These are phyloP conservation scores for Mortierella sp. DNA, from an alignment of 371 early-diverging fungal species.

Conservation along the genomic window DNA sequence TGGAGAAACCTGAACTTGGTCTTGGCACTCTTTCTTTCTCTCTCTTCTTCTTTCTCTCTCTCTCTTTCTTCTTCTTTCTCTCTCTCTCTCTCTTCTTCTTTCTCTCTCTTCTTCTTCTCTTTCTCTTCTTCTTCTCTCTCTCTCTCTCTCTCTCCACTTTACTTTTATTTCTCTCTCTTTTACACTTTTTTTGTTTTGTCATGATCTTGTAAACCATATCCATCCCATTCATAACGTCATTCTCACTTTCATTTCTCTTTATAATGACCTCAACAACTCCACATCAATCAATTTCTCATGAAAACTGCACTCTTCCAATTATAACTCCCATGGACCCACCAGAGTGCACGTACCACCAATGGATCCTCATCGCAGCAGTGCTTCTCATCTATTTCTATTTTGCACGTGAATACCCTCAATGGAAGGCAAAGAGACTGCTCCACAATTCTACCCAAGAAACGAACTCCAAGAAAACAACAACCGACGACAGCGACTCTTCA, in stretches of 20 bases:
- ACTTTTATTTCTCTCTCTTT: no score
- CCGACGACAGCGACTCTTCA: neutral
- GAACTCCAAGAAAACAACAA: neutral
- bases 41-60: neutral
- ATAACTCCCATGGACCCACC: neutral
- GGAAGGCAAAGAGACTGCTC: conserved; percentile 20
- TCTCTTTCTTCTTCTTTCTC: neutral
- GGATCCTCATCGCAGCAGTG: neutral
- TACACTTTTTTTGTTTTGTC: no score
- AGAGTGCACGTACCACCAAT: neutral
- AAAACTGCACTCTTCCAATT: neutral
- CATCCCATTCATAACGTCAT: no score
- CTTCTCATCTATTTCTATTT: conserved; percentile 26
- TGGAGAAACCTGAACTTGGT: neutral
- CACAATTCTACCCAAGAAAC: neutral
- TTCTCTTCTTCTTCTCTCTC: neutral
- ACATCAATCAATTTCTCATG: neutral
- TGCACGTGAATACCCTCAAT: conserved; percentile 44
- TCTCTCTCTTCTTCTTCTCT: neutral
- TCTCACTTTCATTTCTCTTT: neutral
- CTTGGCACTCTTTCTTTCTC: neutral
- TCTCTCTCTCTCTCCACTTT: neutral
- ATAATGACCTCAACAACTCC: neutral
- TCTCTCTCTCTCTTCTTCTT: neutral
- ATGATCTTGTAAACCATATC: no score